Base-by-base conservation (phyloP, 2,329 filamentous ascomycete genomes). In the Hymenoscyphus fructigenus region DNA sequence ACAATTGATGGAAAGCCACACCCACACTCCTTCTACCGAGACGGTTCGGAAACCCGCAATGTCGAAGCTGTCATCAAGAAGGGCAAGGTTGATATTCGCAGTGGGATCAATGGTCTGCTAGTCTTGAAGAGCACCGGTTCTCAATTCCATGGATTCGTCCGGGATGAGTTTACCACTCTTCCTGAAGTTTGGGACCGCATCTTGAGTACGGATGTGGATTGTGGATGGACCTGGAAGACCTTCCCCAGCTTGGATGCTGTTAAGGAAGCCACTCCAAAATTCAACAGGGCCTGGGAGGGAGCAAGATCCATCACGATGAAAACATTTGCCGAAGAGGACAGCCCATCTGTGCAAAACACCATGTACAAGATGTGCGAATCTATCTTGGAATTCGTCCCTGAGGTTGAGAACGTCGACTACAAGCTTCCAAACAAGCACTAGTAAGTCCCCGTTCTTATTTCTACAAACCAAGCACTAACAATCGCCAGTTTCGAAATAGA, bases 291-390 rank as follows among this genome's bases (percentile, higher is more conserved):
- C 23, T 97, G 89, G 85, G 82, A 88, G 69, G 83, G 84, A 62
- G 92, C 92, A n/a, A 85, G 92, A 67, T 82, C 83, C 61, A 95
- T 96, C 76, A 97, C 93, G n/a, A 84, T 97, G 77, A 91, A 91
- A 80, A 91, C 88, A 0, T 99, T 99, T 75, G 94, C 95, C 53
- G 86, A 89, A 75, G 93, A 99, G 75, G 84, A 93, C 75, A 96
- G 92, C 74, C 91, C 95, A 57, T 96, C 92, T 73, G 95, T 99
- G 28, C 95, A 99, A 81, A 89, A 89, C 73, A 98, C 94, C 67
- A 98, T 99, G 95, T 99, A 97, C 83, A 96, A 97, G 83, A 99
- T 99, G 94, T 88, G 86, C 73, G 90, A 94, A 78, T 83, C 89
- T 77, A 97, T 99, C 71, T 83, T 99, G 61, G 89, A 85, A 9